phyloP scores from a whole-genome alignment of 441 rosid genomes.

The Erodium trifolium region DNA sequence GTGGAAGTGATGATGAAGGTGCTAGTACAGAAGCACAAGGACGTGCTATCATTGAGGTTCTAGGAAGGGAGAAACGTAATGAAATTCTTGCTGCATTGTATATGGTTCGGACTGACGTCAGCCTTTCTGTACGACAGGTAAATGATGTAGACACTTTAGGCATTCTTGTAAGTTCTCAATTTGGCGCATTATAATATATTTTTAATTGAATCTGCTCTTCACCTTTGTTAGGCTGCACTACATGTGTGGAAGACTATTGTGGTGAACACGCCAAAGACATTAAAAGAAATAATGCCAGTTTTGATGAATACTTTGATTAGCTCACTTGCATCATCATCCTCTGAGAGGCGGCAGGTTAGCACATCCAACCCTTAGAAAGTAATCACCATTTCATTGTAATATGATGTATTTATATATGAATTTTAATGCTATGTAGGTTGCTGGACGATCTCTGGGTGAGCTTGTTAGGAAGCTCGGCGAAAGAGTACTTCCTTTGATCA shows the following conservation, averaged over 20 bases:
- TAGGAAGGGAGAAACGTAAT: conserved; percentile 94
- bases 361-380: conserved; percentile 11
- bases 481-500: conserved; percentile 97
- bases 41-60: conserved; percentile 95
- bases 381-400: background rate
- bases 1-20: conserved; percentile 99
- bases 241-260: conserved; percentile 99
- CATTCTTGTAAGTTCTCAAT: conserved; percentile 5
- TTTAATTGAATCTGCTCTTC: conserved; percentile 3
- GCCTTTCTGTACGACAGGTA: conserved; percentile 98
- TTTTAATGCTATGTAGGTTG: conserved; percentile 47
- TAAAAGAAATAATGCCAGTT: conserved; percentile 96
- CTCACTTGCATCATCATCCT: conserved; percentile 89
- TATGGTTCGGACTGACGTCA: conserved; percentile 98
- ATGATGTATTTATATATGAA: background rate
- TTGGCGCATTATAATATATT: background rate
- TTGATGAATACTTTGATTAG: conserved; percentile 88
- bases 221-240: conserved; percentile 70
- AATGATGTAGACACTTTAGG: conserved; percentile 25
- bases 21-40: conserved; percentile 99
- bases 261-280: conserved; percentile 97
- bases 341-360: conserved; percentile 96
- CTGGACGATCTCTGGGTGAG: conserved; percentile 96
- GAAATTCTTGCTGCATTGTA: conserved; percentile 97
- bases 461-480: conserved; percentile 99